These are phyloP conservation scores for Candida boidinii DNA, from an alignment of 805 yeast genomes.

Conservation along the genomic window DNA sequence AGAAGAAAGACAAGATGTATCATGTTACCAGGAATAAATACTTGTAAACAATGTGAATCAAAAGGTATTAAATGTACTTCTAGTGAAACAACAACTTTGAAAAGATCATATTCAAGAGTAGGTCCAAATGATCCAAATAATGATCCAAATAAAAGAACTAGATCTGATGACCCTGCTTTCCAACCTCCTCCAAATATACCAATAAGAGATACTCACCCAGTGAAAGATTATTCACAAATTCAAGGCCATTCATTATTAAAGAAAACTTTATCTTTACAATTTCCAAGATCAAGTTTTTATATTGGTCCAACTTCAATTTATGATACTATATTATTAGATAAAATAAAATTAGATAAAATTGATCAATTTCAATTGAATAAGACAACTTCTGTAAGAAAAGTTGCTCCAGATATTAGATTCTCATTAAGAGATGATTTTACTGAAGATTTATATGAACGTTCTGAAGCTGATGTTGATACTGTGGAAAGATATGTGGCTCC, in stretches of 20 bases:
- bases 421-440: slow-evolving; percentile 74
- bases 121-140: slow-evolving; percentile 14
- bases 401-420: slow-evolving; percentile 68
- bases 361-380: slow-evolving; percentile 74
- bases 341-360: slow-evolving; percentile 55
- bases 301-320: slow-evolving; percentile 85
- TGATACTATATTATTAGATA: slow-evolving; percentile 62
- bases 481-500: slow-evolving; percentile 88
- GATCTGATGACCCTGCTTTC: slow-evolving; percentile 24
- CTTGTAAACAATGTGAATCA: slow-evolving; percentile 71
- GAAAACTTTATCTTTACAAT: slow-evolving; percentile 68
- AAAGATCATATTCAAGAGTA: slow-evolving; percentile 27
- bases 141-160: slow-evolving; percentile 19
- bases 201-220: slow-evolving; percentile 47
- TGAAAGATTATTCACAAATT: slow-evolving; percentile 59
- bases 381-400: slow-evolving; percentile 65
- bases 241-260: slow-evolving; percentile 57
- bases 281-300: slow-evolving; percentile 82
- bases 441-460: slow-evolving; percentile 54
- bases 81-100: slow-evolving; percentile 36
- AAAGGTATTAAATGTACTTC: slow-evolving; percentile 71
- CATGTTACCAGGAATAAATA: slow-evolving; percentile 48
- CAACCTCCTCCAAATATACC: slow-evolving; percentile 30
- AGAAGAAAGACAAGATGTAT: slow-evolving; percentile 76
- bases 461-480: slow-evolving; percentile 72